Evolutionary conservation across 495 filamentous ascomycete genomes (phyloP), one percentile per base, ranked within the genome.

Genomic region (Aspergillus biplanus): DNA sequence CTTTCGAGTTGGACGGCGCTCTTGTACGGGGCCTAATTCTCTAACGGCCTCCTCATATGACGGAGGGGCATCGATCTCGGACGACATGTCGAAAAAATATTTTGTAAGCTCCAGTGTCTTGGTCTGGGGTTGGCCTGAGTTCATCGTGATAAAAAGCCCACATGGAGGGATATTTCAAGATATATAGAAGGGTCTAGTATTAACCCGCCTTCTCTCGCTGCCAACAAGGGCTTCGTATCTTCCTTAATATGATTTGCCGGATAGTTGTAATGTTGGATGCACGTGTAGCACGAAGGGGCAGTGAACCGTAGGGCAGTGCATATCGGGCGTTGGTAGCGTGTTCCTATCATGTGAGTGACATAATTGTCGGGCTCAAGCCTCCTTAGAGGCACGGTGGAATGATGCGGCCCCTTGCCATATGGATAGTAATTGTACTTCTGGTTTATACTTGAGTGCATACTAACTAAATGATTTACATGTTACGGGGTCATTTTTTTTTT

Each of bases 11-110:
- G 5, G 5, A 18, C n/a, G 47, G 16, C 47, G 47, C 47, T 50
- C 47, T 44, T 15, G 39, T 12, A 44, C 39, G 8, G 4, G 39
- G 8, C 39, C 8, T 44, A 7, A 44, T 44, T 6, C 39, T 50
- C 47, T 9, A 6, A 50, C 27, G 27, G 47, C 47, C 16, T 50
- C 47, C 47, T 50, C 47, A 50, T 50, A 50, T n/a, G 47, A 18
- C 11, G 47, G 47, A 50, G n/a, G 47, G 8, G 8, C 39, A 50
- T 21, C 21, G 47, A 18, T 1, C 4, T 27, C 47, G 21, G 27
- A 27, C n/a, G 47, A 27, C 47, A 50, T 50, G 47, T n/a, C 16
- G 47, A 50, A 4, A 11, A 50, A 18, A 27, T 50, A 27, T 18
- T 50, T 50, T 50, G 47, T n/a, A 50, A 31, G 16, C 16, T 18